Conservation (phyloP, 2,329 filamentous ascomycete species). For the Penicillium olsonii region DNA sequence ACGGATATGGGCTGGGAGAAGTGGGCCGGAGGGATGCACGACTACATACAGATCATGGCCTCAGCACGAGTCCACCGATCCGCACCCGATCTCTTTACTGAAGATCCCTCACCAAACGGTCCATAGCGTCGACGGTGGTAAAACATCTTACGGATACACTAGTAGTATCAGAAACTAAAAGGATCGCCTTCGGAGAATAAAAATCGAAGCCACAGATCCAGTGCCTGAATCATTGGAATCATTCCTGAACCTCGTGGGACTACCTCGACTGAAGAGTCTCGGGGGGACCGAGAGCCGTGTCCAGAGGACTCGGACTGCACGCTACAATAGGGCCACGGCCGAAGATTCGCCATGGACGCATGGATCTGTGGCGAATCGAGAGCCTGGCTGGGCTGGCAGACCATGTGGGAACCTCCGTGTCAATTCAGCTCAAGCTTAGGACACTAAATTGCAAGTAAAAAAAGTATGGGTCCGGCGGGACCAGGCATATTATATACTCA, state of each 20-base stretch:
- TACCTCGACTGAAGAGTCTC: background rate
- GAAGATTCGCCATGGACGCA: background rate
- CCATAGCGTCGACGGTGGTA: slow-evolving; percentile 5
- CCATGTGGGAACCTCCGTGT: slow-evolving; percentile 5
- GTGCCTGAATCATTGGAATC: background rate
- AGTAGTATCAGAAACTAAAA: slow-evolving; percentile 10
- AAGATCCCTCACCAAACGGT: slow-evolving; percentile 11
- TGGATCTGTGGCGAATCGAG: slow-evolving; percentile 22
- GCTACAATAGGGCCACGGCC: slow-evolving; percentile 6
- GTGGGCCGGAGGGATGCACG: background rate
- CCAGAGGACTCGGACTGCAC: slow-evolving; percentile 1
- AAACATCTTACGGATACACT: slow-evolving; percentile 4
- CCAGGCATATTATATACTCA: background rate
- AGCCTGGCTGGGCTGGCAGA: slow-evolving; percentile 16
- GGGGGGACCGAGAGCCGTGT: slow-evolving; percentile 3
- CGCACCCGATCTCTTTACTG: slow-evolving; percentile 8
- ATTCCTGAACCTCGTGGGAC: no score
- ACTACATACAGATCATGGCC: slow-evolving; percentile 3
- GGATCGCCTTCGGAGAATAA: slow-evolving; percentile 13
- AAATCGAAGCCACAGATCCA: slow-evolving; percentile 15
- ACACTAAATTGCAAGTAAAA: slow-evolving; percentile 1
- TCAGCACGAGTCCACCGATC: slow-evolving; percentile 8
- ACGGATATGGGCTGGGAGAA: no score
- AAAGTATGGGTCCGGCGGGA: slow-evolving; percentile 8
- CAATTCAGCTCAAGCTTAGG: slow-evolving; percentile 5